A percentile compares a stretch with the other conserved stretches of the same genome.
Conservation (phyloP, 2,329 filamentous ascomycete genomes). For the Fusarium chaquense region DNA sequence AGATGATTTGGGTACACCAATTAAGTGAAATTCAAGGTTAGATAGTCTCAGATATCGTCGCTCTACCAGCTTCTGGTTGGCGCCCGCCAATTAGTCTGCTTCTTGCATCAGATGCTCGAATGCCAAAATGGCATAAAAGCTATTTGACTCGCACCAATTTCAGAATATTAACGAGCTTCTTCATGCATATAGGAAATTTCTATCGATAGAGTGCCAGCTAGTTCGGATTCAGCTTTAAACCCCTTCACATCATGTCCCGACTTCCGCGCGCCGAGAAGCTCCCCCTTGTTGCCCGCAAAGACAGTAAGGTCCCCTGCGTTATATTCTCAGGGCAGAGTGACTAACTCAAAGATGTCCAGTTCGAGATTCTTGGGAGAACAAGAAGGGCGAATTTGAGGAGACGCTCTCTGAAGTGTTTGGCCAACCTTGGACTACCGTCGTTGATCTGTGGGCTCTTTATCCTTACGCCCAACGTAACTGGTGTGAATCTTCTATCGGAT, state of each 20-base stretch:
- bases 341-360: constrained; percentile 51
- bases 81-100: constrained; percentile 8
- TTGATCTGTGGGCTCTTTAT: constrained; percentile 61
- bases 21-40: neutral
- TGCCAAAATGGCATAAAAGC: constrained; percentile 23
- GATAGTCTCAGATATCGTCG: constrained; percentile 1
- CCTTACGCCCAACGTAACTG: constrained; percentile 60
- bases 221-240: too few relatives aligned
- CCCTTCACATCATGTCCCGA: constrained; percentile 40
- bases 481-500: constrained; percentile 58
- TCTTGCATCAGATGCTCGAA: constrained; percentile 16
- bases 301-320: constrained; percentile 53
- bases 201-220: neutral
- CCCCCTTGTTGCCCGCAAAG: constrained; percentile 64
- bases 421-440: constrained; percentile 62
- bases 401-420: constrained; percentile 60
- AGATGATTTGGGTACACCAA: neutral
- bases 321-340: neutral
- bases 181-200: neutral
- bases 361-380: constrained; percentile 65
- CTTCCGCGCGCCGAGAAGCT: constrained; percentile 64
- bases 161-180: neutral
- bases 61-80: constrained; percentile 1
- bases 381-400: constrained; percentile 59
- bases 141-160: neutral